phyloP scores from a whole-genome alignment of 345 rosid species.

The Arabidopsis arenosa region DNA sequence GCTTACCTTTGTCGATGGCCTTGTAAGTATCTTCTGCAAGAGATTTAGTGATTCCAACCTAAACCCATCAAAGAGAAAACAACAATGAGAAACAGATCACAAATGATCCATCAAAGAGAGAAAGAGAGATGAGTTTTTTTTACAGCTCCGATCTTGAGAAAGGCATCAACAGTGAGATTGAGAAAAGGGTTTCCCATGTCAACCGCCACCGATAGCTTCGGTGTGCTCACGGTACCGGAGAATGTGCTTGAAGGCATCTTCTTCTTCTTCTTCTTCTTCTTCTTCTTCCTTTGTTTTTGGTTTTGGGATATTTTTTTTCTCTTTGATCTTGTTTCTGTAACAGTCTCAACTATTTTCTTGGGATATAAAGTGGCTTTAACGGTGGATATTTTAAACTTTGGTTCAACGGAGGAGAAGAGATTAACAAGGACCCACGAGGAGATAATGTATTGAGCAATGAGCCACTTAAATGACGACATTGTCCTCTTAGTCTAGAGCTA shows the following conservation, averaged over 20 bases:
- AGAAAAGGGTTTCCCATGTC: constrained; percentile 80
- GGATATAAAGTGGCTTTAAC: constrained; percentile 28
- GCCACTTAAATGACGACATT: constrained; percentile 13
- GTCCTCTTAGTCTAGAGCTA: constrained; percentile 5
- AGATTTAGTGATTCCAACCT: constrained; percentile 77
- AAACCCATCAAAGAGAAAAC: constrained; percentile 26
- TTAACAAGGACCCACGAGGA: constrained; percentile 36
- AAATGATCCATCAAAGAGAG: neutral
- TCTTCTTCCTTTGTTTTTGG: neutral
- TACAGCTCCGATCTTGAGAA: constrained; percentile 87
- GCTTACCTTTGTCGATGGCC: constrained; percentile 62
- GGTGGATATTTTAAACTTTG: constrained; percentile 9
- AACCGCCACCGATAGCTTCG: constrained; percentile 66
- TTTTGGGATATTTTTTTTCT: neutral
- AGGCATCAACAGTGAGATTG: constrained; percentile 75
- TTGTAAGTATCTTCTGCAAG: constrained; percentile 69
- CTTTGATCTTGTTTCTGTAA: constrained; percentile 6
- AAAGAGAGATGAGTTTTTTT: constrained; percentile 1
- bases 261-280: constrained; percentile 26
- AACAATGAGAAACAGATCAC: constrained; percentile 7
- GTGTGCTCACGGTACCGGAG: constrained; percentile 59
- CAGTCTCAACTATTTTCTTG: constrained; percentile 27
- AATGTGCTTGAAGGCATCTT: constrained; percentile 73
- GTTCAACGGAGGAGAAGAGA: constrained; percentile 43
- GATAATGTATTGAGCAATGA: constrained; percentile 25